Conservation (phyloP, 2,329 filamentous ascomycete species). For the Cadophora luteo-olivacea region DNA sequence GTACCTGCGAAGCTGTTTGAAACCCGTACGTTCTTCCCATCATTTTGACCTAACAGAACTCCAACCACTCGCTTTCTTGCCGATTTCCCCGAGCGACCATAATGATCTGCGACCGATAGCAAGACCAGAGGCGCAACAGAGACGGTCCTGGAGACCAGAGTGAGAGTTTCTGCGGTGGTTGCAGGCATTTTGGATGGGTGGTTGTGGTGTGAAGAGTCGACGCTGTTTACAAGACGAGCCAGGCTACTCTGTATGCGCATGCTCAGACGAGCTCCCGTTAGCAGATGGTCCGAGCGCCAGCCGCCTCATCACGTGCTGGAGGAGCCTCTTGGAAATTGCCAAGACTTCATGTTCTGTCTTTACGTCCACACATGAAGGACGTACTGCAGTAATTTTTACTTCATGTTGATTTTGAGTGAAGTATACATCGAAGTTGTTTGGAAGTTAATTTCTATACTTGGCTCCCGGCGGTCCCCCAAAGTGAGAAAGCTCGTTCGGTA, state of each 20-base stretch:
- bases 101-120: slow-evolving; percentile 97
- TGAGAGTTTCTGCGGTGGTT: slow-evolving; percentile 95
- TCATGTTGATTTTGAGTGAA: neutral
- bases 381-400: neutral
- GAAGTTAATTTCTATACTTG: neutral
- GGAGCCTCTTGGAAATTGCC: neutral
- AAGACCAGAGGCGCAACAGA: slow-evolving; percentile 97
- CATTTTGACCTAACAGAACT: slow-evolving; percentile 92
- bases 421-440: neutral
- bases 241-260: too few species aligned
- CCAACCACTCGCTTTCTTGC: slow-evolving; percentile 89
- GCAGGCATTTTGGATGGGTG: slow-evolving; percentile 50
- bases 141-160: slow-evolving; percentile 91
- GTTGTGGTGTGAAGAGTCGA: too few species aligned
- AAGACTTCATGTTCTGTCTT: slow-evolving; percentile 10
- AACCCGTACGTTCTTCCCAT: slow-evolving; percentile 93
- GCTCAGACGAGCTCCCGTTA: neutral
- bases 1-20: slow-evolving; percentile 98
- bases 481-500: neutral
- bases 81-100: slow-evolving; percentile 90
- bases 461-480: neutral
- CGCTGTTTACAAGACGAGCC: too few species aligned
- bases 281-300: neutral
- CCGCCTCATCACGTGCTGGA: slow-evolving; percentile 17
- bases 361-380: neutral